phyloP scores from a whole-genome alignment of 257 asterid genomes.

The Echium plantagineum region DNA sequence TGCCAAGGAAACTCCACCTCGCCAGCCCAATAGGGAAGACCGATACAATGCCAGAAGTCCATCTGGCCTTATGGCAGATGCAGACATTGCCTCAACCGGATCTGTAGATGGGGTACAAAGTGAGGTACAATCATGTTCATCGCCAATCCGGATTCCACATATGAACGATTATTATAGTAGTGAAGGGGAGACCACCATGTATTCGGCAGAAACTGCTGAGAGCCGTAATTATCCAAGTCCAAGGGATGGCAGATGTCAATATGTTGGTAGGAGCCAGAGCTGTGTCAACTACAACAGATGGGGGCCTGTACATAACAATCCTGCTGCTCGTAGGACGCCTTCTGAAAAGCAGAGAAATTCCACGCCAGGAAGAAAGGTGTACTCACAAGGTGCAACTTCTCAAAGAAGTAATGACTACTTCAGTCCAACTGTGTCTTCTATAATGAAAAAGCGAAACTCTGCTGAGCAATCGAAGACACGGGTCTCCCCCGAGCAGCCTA shows the following conservation, averaged over 20 bases:
- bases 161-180: slow-evolving; percentile 56
- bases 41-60: slow-evolving; percentile 13
- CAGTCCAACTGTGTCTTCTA: slow-evolving; percentile 90
- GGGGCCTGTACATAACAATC: slow-evolving; percentile 40
- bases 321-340: slow-evolving; percentile 45
- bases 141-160: slow-evolving; percentile 33
- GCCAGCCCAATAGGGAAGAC: slow-evolving; percentile 19
- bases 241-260: slow-evolving; percentile 38
- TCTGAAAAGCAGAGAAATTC: slow-evolving; percentile 59
- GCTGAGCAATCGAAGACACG: slow-evolving; percentile 35
- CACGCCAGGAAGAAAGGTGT: slow-evolving; percentile 59
- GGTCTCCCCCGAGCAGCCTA: slow-evolving; percentile 5
- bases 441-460: slow-evolving; percentile 77
- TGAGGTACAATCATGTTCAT: slow-evolving; percentile 50
- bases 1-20: slow-evolving; percentile 15
- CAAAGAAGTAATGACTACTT: slow-evolving; percentile 83
- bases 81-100: slow-evolving; percentile 61
- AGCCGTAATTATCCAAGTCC: slow-evolving; percentile 81
- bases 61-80: slow-evolving; percentile 33
- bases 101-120: no score
- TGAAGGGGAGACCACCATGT: slow-evolving; percentile 96
- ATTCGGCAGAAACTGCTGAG: slow-evolving; percentile 98
- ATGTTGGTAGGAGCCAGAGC: slow-evolving; percentile 89
- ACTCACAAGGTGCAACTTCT: slow-evolving; percentile 69
- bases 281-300: slow-evolving; percentile 68